phyloP scores from a whole-genome alignment of 1,139 yeast species.

The Magnusiomyces ingens region DNA sequence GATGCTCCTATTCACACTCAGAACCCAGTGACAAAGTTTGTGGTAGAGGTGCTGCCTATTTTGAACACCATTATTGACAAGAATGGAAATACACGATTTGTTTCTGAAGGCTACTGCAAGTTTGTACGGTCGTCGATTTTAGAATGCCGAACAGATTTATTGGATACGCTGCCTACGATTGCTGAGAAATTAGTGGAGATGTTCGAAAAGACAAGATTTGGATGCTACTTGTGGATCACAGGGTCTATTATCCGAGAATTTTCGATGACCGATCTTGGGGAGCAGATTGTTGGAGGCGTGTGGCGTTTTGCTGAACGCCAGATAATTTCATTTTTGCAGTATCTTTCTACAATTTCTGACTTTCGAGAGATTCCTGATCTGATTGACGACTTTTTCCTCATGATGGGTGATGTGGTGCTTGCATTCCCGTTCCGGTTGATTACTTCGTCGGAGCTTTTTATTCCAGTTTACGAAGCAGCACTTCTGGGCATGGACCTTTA shows the following conservation, averaged over 20 bases:
- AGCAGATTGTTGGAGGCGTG: slow-evolving; percentile 37
- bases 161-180: slow-evolving; percentile 55
- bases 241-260: slow-evolving; percentile 76
- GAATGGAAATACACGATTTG: slow-evolving; percentile 46
- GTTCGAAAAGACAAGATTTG: slow-evolving; percentile 60
- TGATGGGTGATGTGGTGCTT: slow-evolving; percentile 74
- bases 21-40: slow-evolving; percentile 54
- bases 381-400: slow-evolving; percentile 81
- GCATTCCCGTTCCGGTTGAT: slow-evolving; percentile 67
- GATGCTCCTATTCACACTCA: slow-evolving; percentile 26
- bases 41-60: slow-evolving; percentile 57
- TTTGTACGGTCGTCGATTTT: slow-evolving; percentile 60
- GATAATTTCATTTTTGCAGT: slow-evolving; percentile 38
- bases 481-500: slow-evolving; percentile 50
- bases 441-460: slow-evolving; percentile 44
- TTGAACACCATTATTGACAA: slow-evolving; percentile 44
- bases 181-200: slow-evolving; percentile 61
- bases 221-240: slow-evolving; percentile 87
- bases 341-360: slow-evolving; percentile 23
- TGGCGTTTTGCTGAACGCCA: slow-evolving; percentile 48
- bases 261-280: slow-evolving; percentile 47
- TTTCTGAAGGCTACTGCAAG: slow-evolving; percentile 71
- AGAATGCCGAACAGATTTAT: slow-evolving; percentile 58
- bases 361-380: slow-evolving; percentile 47
- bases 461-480: slow-evolving; percentile 55